A percentile compares a stretch with the other conserved stretches of the same genome.
phyloP scores from a whole-genome alignment of 1,139 yeast genomes.

The Blastobotrys capitulatus region DNA sequence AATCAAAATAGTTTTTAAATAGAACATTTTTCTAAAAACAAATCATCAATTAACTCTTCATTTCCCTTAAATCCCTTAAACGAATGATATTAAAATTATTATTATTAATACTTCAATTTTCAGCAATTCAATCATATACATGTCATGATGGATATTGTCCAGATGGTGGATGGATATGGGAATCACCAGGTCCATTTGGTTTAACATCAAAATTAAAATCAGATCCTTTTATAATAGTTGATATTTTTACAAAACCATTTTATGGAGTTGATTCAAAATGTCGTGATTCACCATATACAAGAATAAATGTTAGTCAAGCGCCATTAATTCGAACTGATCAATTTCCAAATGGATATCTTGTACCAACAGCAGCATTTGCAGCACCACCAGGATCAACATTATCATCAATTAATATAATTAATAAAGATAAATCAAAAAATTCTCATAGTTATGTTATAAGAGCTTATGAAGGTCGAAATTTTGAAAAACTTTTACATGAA shows the following conservation, averaged over 20 bases:
- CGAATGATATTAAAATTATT: no score
- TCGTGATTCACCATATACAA: background rate
- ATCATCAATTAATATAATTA: background rate
- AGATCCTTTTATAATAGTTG: background rate
- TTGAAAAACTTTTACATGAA: background rate
- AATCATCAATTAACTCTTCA: no score
- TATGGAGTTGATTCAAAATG: background rate
- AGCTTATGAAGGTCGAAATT: background rate
- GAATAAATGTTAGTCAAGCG: background rate
- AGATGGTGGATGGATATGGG: background rate
- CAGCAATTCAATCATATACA: background rate
- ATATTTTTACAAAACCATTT: background rate
- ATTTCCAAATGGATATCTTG: background rate
- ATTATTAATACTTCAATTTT: no score
- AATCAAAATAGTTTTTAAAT: no score
- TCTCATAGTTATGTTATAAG: background rate
- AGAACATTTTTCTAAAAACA: no score
- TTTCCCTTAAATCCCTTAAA: no score
- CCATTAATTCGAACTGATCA: background rate
- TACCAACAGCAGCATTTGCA: background rate
- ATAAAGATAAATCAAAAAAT: background rate
- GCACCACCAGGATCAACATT: background rate
- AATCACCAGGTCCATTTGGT: background rate
- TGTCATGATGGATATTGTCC: background rate
- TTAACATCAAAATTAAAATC: background rate